Evolutionary conservation across 2,329 filamentous ascomycete species (phyloP).

Genomic region (Hypoxylon sp.): DNA sequence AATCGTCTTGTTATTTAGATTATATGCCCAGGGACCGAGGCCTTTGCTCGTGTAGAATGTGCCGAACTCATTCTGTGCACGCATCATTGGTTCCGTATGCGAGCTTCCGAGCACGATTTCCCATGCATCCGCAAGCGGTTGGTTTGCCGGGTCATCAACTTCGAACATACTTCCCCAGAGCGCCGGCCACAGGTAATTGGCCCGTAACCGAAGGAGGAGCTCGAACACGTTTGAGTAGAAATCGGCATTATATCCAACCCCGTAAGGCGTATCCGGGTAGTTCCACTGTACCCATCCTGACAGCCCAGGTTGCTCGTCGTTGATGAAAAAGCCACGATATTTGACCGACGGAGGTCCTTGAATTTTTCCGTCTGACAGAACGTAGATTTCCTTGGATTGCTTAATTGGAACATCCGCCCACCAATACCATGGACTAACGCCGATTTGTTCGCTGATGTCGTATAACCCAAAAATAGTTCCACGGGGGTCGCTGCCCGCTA

Average conservation of each 20-base stretch:
- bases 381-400: constrained; percentile 68
- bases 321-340: constrained; percentile 79
- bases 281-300: constrained; percentile 73
- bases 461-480: constrained; percentile 78
- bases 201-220: constrained; percentile 76
- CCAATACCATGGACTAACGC: constrained; percentile 79
- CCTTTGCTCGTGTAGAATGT: constrained; percentile 62
- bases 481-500: constrained; percentile 74
- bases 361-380: constrained; percentile 66
- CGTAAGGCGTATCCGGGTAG: constrained; percentile 62
- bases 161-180: constrained; percentile 81
- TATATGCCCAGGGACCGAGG: constrained; percentile 76
- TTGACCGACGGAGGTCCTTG: constrained; percentile 75
- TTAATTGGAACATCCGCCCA: constrained; percentile 74
- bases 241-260: constrained; percentile 68
- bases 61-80: constrained; percentile 70
- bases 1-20: constrained; percentile 77
- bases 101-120: constrained; percentile 81
- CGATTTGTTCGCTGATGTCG: constrained; percentile 80
- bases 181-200: constrained; percentile 83
- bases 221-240: constrained; percentile 81
- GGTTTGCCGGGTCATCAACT: constrained; percentile 77
- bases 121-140: constrained; percentile 79
- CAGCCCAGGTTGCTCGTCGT: constrained; percentile 77
- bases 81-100: constrained; percentile 81